These are phyloP conservation scores for Craterostigma plantagineum DNA, from an alignment of 257 asterid species.

Conservation along the genomic window DNA sequence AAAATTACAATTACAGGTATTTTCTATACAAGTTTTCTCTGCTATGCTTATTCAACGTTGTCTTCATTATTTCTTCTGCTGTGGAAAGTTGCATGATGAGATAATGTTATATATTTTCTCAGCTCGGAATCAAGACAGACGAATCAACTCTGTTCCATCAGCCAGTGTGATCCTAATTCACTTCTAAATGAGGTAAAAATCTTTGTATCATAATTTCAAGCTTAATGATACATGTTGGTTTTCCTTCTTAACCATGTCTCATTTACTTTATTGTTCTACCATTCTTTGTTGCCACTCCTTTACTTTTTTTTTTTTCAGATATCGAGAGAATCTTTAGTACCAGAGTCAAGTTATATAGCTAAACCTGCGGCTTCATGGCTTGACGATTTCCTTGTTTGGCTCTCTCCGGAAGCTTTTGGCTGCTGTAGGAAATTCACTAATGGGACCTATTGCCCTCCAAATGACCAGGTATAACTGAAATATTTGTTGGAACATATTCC, in stretches of 20 bases:
- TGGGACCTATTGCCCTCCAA: constrained; percentile 79
- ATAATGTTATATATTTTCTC: constrained; percentile 14
- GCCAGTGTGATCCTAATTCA: constrained; percentile 83
- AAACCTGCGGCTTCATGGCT: constrained; percentile 99
- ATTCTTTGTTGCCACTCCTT: too few species aligned
- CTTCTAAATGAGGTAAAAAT: constrained; percentile 81
- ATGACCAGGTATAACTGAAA: constrained; percentile 59
- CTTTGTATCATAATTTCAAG: neutral
- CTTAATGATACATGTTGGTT: neutral
- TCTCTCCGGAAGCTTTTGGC: constrained; percentile 98
- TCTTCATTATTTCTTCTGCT: neutral
- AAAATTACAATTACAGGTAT: constrained; percentile 84
- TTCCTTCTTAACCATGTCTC: too few species aligned
- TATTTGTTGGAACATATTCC: neutral
- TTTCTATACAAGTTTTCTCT: neutral
- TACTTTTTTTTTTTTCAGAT: constrained; percentile 31
- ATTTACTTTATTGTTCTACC: too few species aligned
- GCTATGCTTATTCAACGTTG: neutral
- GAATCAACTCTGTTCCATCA: constrained; percentile 86
- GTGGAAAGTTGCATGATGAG: neutral
- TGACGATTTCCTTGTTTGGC: constrained; percentile 94
- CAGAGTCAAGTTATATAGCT: constrained; percentile 89
- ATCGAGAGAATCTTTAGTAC: constrained; percentile 70
- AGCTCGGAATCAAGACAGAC: constrained; percentile 88
- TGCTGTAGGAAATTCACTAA: constrained; percentile 91